Percentiles rank a stretch among this genome's conserved stretches.
Evolutionary conservation across 352 stramenopile genomes (phyloP).

Genomic region (Elongisporangium anandrum): DNA sequence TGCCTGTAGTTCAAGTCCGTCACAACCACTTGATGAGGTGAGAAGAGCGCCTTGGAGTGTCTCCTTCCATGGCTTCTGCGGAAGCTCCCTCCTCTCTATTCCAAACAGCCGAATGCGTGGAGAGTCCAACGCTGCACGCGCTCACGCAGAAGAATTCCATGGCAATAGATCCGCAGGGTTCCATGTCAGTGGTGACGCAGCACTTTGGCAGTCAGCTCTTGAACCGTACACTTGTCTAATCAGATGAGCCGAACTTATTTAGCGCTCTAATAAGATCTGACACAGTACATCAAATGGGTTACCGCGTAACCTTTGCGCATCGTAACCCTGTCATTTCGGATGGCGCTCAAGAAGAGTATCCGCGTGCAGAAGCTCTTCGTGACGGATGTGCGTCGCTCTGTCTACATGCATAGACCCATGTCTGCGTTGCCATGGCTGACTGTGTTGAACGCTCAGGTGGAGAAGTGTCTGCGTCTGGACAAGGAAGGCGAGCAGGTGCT

Average conservation of each 20-base stretch:
- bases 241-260: background rate
- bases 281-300: background rate
- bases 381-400: constrained; percentile 26
- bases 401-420: background rate
- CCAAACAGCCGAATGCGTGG: background rate
- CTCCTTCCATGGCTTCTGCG: background rate
- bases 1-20: background rate
- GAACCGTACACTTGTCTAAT: background rate
- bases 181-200: background rate
- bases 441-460: constrained; percentile 20
- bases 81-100: background rate
- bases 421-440: background rate
- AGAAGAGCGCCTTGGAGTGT: no score
- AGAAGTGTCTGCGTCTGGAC: constrained; percentile 47
- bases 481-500: constrained; percentile 58
- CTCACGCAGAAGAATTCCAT: background rate
- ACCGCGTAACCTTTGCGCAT: no score
- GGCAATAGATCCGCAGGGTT: background rate
- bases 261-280: background rate
- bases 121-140: background rate
- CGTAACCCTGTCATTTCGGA: constrained; percentile 5
- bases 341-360: constrained; percentile 55
- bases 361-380: constrained; percentile 70
- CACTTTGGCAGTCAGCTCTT: background rate
- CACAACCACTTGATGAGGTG: background rate